Conservation (phyloP, 768 basidiomycete species). For the Tricholoma saponaceum region DNA sequence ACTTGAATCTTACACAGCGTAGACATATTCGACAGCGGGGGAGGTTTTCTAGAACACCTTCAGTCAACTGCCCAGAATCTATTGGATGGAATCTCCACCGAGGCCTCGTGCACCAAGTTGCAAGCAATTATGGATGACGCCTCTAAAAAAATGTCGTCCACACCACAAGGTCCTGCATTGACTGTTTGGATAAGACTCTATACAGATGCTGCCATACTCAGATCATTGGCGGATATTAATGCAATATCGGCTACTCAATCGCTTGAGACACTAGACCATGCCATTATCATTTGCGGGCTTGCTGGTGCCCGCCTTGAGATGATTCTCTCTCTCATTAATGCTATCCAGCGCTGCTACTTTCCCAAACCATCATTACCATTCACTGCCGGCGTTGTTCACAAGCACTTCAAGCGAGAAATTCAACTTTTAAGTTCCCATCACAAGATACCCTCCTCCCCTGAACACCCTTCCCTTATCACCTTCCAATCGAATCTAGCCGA, state of each 20-base stretch:
- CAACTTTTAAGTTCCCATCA: slow-evolving; percentile 18
- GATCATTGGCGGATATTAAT: slow-evolving; percentile 36
- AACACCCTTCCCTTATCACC: slow-evolving; percentile 52
- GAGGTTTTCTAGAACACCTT: slow-evolving; percentile 3
- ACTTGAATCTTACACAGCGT: neutral
- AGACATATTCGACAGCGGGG: neutral
- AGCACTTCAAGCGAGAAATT: neutral
- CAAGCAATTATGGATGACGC: slow-evolving; percentile 35
- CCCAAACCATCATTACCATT: slow-evolving; percentile 1
- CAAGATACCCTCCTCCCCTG: slow-evolving; percentile 36
- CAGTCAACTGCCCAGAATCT: slow-evolving; percentile 5
- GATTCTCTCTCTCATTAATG: slow-evolving; percentile 57
- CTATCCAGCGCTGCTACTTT: slow-evolving; percentile 46
- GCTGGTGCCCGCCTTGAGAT: slow-evolving; percentile 57
- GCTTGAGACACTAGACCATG: slow-evolving; percentile 67
- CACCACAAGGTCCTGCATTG: slow-evolving; percentile 26
- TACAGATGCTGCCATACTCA: slow-evolving; percentile 69
- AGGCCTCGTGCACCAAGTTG: slow-evolving; percentile 17
- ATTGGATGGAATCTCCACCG: slow-evolving; percentile 2
- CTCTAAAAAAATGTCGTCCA: slow-evolving; percentile 45
- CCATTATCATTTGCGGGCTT: slow-evolving; percentile 82
- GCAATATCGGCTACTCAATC: slow-evolving; percentile 31
- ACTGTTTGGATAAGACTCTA: slow-evolving; percentile 65
- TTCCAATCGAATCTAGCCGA: slow-evolving; percentile 44
- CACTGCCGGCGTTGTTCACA: neutral